Percentiles rank a stretch among this genome's conserved stretches.
Conservation (phyloP, 176 grass and related monocot genomes). For the Carex pumila region DNA sequence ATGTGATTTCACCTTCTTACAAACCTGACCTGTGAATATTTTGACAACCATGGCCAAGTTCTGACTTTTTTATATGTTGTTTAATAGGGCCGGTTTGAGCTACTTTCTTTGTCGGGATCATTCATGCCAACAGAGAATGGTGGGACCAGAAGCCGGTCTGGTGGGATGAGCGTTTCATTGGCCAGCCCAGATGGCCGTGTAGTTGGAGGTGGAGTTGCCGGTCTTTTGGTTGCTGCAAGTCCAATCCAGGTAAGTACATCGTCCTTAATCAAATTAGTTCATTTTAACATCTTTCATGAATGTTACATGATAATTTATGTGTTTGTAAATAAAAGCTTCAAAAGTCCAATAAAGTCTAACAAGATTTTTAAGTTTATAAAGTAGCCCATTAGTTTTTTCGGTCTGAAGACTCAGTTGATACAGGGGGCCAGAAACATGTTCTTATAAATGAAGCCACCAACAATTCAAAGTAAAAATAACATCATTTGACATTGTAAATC, state of each 20-base stretch:
- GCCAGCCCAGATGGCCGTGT: conserved; percentile 79
- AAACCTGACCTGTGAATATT: not conserved
- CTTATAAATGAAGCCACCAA: not conserved
- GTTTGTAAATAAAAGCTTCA: not conserved
- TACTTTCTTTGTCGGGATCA: conserved; percentile 86
- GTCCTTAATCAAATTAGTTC: not conserved
- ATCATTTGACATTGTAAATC: not conserved
- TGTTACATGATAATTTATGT: not conserved
- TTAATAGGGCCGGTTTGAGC: conserved; percentile 77
- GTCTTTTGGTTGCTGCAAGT: conserved; percentile 75
- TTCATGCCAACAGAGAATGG: conserved; percentile 84
- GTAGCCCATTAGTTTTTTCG: not conserved
- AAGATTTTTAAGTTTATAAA: not conserved
- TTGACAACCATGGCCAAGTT: not conserved
- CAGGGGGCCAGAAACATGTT: not conserved
- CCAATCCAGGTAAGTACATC: conserved; percentile 60
- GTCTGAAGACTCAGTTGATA: not conserved
- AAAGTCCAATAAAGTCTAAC: too few species aligned
- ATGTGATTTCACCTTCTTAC: not conserved
- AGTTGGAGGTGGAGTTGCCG: conserved; percentile 74
- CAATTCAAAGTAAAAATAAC: not conserved
- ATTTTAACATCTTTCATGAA: not conserved
- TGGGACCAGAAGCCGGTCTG: conserved; percentile 63
- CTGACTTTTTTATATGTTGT: not conserved
- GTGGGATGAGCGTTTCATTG: conserved; percentile 91